phyloP scores from a whole-genome alignment of 108 stramenopile genomes.

The Nitzschia sp. region DNA sequence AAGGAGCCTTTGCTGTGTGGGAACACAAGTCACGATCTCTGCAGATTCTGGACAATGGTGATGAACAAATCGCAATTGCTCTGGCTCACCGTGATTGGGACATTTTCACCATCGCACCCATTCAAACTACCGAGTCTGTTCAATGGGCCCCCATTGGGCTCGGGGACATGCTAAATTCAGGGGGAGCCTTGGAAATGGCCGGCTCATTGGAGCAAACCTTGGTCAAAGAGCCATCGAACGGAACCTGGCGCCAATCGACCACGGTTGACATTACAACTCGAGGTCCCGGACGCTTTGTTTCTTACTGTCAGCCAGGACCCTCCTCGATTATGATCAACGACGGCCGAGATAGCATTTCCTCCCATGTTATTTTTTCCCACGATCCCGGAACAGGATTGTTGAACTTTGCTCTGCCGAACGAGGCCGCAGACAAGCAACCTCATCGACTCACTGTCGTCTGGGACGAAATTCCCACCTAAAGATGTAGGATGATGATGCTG shows the following conservation, averaged over 20 bases:
- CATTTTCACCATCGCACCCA: conserved; percentile 29
- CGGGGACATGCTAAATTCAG: conserved; percentile 47
- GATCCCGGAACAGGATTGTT: conserved; percentile 11
- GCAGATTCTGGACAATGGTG: conserved; percentile 16
- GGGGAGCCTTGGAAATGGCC: conserved; percentile 33
- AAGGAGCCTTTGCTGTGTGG: conserved; percentile 40
- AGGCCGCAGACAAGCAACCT: conserved; percentile 4
- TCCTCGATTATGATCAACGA: conserved; percentile 17
- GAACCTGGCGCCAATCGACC: neutral
- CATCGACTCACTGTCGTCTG: conserved; percentile 28
- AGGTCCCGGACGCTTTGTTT: conserved; percentile 43
- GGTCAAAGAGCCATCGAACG: neutral
- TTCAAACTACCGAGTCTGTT: conserved; percentile 10
- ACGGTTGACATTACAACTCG: conserved; percentile 30
- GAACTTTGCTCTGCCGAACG: conserved; percentile 20
- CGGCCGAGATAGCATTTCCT: neutral
- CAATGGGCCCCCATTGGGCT: conserved; percentile 48
- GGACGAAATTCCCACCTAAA: conserved; percentile 7
- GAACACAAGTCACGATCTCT: conserved; percentile 19
- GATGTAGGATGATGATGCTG: too few relatives aligned
- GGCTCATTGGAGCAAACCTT: conserved; percentile 11
- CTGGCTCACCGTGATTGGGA: conserved; percentile 40
- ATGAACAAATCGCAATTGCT: conserved; percentile 12
- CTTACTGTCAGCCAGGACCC: conserved; percentile 38
- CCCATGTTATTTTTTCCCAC: conserved; percentile 14